phyloP scores from a whole-genome alignment of 495 filamentous ascomycete genomes.

The Tricharina praecox region DNA sequence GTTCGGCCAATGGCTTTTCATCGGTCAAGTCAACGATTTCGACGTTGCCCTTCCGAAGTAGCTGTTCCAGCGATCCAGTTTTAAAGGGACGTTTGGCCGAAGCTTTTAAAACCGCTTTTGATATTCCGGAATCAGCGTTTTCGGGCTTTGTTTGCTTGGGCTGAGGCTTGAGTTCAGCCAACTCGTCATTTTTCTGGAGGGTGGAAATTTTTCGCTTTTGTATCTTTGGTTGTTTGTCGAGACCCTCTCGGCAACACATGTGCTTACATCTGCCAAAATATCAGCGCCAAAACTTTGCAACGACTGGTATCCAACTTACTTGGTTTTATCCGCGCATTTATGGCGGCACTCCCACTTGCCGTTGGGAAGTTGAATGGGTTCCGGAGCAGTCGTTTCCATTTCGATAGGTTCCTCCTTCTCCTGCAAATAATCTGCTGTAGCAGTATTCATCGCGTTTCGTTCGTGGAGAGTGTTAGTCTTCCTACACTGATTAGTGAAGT shows the following conservation, averaged over 20 bases:
- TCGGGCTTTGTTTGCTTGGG: not conserved
- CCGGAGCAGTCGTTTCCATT: conserved; percentile 19
- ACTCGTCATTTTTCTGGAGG: not conserved
- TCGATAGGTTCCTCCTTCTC: too few relatives aligned
- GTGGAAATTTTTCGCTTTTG: too few relatives aligned
- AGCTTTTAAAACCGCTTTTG: not conserved
- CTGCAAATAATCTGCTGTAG: not conserved
- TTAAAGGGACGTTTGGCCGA: not conserved
- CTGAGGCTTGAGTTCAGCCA: not conserved
- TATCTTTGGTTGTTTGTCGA: conserved; percentile 57
- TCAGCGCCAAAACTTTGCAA: conserved; percentile 26
- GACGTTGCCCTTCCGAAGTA: not conserved
- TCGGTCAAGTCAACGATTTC: not conserved
- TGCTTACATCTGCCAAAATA: conserved; percentile 48
- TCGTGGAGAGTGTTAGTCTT: not conserved
- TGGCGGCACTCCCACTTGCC: conserved; percentile 86
- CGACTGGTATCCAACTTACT: conserved; percentile 24
- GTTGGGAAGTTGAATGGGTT: conserved; percentile 47
- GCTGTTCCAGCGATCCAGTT: not conserved
- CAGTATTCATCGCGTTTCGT: not conserved
- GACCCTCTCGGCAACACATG: conserved; percentile 71
- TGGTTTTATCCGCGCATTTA: conserved; percentile 57
- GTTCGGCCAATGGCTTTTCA: not conserved
- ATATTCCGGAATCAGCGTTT: not conserved
- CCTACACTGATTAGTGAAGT: not conserved